Evolutionary conservation across 441 rosid genomes (phyloP).

Genomic region (Flueggea neowawraea): DNA sequence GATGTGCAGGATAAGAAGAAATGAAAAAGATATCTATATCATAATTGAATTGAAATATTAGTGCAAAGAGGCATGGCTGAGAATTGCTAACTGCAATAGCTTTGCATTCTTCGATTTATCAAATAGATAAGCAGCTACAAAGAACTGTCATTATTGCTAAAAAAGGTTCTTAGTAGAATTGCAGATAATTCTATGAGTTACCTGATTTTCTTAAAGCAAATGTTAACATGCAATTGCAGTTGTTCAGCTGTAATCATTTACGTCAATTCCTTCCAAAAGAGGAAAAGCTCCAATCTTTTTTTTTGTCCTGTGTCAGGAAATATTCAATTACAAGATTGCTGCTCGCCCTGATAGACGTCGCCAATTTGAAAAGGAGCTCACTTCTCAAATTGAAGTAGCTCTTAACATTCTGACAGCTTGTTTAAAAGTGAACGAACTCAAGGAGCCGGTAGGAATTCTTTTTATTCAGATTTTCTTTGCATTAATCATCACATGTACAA

Average conservation of each 20-base stretch:
- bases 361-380: slow-evolving; percentile 89
- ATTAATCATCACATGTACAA: too few relatives aligned
- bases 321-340: slow-evolving; percentile 94
- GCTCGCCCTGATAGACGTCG: slow-evolving; percentile 99
- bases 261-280: background rate
- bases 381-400: slow-evolving; percentile 83
- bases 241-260: background rate
- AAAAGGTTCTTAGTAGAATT: background rate
- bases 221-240: too few relatives aligned
- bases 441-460: slow-evolving; percentile 72
- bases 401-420: slow-evolving; percentile 85
- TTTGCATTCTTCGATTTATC: background rate
- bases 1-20: background rate
- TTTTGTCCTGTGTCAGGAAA: slow-evolving; percentile 59
- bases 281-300: slow-evolving; percentile 13
- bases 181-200: background rate
- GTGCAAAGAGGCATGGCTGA: background rate
- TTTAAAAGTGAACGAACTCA: slow-evolving; percentile 68
- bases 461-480: background rate
- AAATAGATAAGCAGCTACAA: background rate
- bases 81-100: background rate
- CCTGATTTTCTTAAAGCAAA: background rate
- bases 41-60: background rate
- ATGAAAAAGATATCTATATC: background rate
- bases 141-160: background rate